phyloP scores from a whole-genome alignment of 2,329 filamentous ascomycete genomes.

The Talaromyces sp. region DNA sequence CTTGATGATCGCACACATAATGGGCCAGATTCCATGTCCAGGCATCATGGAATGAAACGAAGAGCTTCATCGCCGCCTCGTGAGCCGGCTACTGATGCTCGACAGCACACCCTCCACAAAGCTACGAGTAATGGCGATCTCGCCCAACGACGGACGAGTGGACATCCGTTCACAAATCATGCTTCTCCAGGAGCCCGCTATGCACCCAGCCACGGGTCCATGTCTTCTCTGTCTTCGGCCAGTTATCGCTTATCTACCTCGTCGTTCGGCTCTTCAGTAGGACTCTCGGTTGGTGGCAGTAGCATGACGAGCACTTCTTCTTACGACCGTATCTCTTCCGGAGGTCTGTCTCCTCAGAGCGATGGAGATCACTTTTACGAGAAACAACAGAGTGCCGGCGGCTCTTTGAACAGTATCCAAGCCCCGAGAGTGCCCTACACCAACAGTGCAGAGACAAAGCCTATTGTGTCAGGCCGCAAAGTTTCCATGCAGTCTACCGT shows the following conservation, averaged over 20 bases:
- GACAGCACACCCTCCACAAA: slow-evolving; percentile 24
- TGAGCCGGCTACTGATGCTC: slow-evolving; percentile 39
- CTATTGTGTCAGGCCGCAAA: slow-evolving; percentile 39
- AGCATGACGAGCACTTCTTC: slow-evolving; percentile 61
- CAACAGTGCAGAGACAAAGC: slow-evolving; percentile 33
- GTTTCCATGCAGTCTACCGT: slow-evolving; percentile 36
- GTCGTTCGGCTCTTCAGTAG: slow-evolving; percentile 35
- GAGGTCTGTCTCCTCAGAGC: slow-evolving; percentile 53
- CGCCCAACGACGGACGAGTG: slow-evolving; percentile 48
- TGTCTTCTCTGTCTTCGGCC: slow-evolving; percentile 61
- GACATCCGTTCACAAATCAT: slow-evolving; percentile 50
- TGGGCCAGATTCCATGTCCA: slow-evolving; percentile 31
- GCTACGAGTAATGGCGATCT: slow-evolving; percentile 44
- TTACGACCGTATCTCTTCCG: slow-evolving; percentile 56
- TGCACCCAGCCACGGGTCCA: slow-evolving; percentile 53
- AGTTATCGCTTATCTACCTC: slow-evolving; percentile 53
- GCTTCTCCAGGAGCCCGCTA: slow-evolving; percentile 51
- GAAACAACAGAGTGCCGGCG: slow-evolving; percentile 45
- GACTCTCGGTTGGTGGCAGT: slow-evolving; percentile 54
- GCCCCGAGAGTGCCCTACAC: slow-evolving; percentile 19
- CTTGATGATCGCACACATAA: slow-evolving; percentile 35
- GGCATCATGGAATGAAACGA: slow-evolving; percentile 53
- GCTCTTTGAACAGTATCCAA: slow-evolving; percentile 31
- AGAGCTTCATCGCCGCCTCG: slow-evolving; percentile 59
- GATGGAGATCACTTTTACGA: slow-evolving; percentile 50